Evolutionary conservation across 768 basidiomycete species (phyloP).

Genomic region (Suillus variegatus): DNA sequence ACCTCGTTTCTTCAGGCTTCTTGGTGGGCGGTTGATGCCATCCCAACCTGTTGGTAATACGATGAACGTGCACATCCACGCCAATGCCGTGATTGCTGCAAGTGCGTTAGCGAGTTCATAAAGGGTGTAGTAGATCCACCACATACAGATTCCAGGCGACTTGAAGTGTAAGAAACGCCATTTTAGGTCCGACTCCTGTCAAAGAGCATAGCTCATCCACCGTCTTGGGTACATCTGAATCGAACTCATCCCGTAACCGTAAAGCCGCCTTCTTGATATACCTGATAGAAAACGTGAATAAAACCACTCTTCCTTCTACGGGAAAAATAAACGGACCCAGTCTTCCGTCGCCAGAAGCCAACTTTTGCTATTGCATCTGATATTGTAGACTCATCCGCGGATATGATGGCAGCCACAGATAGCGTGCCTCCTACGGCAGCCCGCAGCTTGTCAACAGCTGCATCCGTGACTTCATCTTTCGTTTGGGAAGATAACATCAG

Average conservation of each 20-base stretch:
- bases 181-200: constrained; percentile 94
- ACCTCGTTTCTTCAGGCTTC: constrained; percentile 82
- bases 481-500: constrained; percentile 97
- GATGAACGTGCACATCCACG: constrained; percentile 94
- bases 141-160: constrained; percentile 78
- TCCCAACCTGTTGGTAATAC: constrained; percentile 89
- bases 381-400: constrained; percentile 62
- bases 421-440: constrained; percentile 76
- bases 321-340: constrained; percentile 52
- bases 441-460: constrained; percentile 76
- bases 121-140: neutral
- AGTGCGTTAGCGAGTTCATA: constrained; percentile 1
- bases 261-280: constrained; percentile 77
- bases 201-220: constrained; percentile 86
- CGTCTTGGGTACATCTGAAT: constrained; percentile 86
- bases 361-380: constrained; percentile 83
- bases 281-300: constrained; percentile 35
- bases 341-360: constrained; percentile 91
- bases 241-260: constrained; percentile 67
- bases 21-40: constrained; percentile 90
- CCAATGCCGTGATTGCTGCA: constrained; percentile 86
- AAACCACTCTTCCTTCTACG: neutral
- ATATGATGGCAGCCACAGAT: constrained; percentile 67
- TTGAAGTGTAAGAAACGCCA: constrained; percentile 87
- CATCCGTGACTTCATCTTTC: constrained; percentile 86